phyloP scores from a whole-genome alignment of 352 stramenopile species.

The Peronosclerospora sorghi region DNA sequence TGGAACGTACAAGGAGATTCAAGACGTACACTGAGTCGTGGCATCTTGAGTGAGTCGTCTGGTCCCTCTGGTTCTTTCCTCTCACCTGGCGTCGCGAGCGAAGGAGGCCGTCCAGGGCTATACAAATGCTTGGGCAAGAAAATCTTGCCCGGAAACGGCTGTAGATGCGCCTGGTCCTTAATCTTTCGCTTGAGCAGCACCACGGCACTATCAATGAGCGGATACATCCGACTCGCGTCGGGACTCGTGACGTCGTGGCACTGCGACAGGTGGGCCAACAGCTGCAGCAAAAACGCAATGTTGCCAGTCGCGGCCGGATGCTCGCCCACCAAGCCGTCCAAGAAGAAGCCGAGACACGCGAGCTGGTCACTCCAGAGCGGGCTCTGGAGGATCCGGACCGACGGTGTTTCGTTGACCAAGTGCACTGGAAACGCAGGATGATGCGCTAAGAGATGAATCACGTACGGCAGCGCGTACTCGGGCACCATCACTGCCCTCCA shows the following conservation, averaged over 20 bases:
- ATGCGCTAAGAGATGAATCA: conserved; percentile 75
- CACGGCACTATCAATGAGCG: conserved; percentile 46
- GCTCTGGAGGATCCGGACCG: conserved; percentile 12
- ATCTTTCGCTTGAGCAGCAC: conserved; percentile 70
- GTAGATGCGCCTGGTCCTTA: conserved; percentile 77
- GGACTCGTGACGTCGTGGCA: conserved; percentile 50
- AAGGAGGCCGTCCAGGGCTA: conserved; percentile 13
- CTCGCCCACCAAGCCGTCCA: conserved; percentile 53
- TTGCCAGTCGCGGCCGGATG: conserved; percentile 56
- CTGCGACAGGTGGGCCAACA: conserved; percentile 61
- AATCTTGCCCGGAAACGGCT: conserved; percentile 73
- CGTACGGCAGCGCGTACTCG: conserved; percentile 72
- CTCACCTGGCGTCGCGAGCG: conserved; percentile 6
- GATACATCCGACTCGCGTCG: conserved; percentile 38
- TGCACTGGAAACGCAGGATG: conserved; percentile 54
- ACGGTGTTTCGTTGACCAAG: conserved; percentile 22
- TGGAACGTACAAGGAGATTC: too few relatives aligned
- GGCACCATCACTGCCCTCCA: conserved; percentile 59
- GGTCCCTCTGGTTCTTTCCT: conserved; percentile 19
- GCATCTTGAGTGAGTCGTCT: conserved; percentile 10
- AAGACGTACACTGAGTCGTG: conserved; percentile 42
- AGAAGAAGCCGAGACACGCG: conserved; percentile 51
- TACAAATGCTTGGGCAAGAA: conserved; percentile 72
- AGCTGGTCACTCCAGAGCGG: conserved; percentile 55
- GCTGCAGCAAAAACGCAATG: conserved; percentile 78